Conservation (phyloP, 2,329 filamentous ascomycete genomes). For the Fusarium pseudograminearum region DNA sequence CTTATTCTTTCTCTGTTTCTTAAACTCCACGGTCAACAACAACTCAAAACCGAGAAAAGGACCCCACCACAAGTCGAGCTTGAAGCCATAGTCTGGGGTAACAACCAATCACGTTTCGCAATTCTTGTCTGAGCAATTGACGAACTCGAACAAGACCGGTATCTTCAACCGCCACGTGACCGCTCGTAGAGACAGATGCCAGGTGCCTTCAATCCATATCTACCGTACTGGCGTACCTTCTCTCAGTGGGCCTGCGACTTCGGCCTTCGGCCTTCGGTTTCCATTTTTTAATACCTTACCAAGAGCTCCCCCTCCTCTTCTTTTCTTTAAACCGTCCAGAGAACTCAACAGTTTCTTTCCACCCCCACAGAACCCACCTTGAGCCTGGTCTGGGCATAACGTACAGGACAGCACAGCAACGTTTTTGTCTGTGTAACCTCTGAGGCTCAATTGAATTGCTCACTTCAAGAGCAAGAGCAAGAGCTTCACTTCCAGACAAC, state of each 20-base stretch:
- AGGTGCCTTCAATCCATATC: neutral
- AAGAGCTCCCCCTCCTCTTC: conserved; percentile 37
- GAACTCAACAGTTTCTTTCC: conserved; percentile 13
- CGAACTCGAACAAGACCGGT: conserved; percentile 7
- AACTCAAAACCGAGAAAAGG: neutral
- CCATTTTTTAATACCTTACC: conserved; percentile 28
- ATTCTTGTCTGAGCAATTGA: neutral
- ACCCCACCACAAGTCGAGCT: conserved; percentile 3
- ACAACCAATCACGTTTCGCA: conserved; percentile 18
- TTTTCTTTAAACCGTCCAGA: conserved; percentile 31
- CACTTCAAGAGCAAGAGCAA: neutral
- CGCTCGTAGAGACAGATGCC: conserved; percentile 17
- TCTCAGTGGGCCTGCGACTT: conserved; percentile 7
- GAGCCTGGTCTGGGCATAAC: conserved; percentile 13
- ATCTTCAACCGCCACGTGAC: conserved; percentile 30
- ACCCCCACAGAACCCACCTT: conserved; percentile 12
- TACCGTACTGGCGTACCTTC: neutral
- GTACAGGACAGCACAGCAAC: neutral
- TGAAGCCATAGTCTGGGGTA: conserved; percentile 17
- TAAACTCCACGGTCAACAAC: neutral
- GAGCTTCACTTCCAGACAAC: conserved; percentile 22
- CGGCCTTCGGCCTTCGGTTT: conserved; percentile 36
- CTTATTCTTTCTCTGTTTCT: neutral
- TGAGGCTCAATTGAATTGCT: conserved; percentile 36
- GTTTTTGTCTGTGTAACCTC: conserved; percentile 6